A percentile compares a stretch with the other conserved stretches of the same genome.
Conservation (phyloP, 306 rosid genomes). For the Lagenaria siceraria region DNA sequence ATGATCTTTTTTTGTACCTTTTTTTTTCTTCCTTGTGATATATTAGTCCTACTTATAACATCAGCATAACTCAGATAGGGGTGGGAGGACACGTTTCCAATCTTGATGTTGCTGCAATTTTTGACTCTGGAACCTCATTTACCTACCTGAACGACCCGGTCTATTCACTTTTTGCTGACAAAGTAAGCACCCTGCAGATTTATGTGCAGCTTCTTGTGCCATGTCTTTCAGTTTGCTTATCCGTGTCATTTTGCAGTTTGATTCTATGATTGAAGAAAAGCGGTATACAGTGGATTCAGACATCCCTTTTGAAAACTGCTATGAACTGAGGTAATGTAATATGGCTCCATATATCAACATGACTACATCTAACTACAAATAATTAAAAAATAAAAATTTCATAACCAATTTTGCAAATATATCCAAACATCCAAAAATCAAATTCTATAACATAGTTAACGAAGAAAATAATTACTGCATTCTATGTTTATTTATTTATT, state of each 20-base stretch:
- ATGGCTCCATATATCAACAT: background rate
- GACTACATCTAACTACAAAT: background rate
- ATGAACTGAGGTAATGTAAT: slow-evolving; percentile 36
- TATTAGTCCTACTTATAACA: slow-evolving; percentile 60
- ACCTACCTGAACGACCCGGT: slow-evolving; percentile 70
- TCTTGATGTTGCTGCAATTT: slow-evolving; percentile 54
- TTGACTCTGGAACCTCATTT: slow-evolving; percentile 83
- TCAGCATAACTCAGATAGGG: slow-evolving; percentile 56
- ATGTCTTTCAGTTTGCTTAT: background rate
- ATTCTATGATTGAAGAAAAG: slow-evolving; percentile 21
- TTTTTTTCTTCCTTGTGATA: background rate
- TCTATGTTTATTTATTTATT: background rate
- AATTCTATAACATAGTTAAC: background rate
- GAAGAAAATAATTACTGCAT: background rate
- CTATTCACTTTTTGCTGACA: slow-evolving; percentile 39
- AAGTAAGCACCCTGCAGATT: slow-evolving; percentile 30
- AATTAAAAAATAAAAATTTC: background rate
- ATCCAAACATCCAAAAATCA: background rate
- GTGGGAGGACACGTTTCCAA: slow-evolving; percentile 29
- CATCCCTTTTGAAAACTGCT: slow-evolving; percentile 77
- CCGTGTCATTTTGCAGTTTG: slow-evolving; percentile 43
- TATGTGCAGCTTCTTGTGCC: background rate
- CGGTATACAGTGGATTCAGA: slow-evolving; percentile 14
- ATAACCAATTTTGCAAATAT: background rate
- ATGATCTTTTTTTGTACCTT: slow-evolving; percentile 5